These are phyloP conservation scores for Luffa aegyptiaca DNA, from an alignment of 306 rosid genomes.

Conservation along the genomic window DNA sequence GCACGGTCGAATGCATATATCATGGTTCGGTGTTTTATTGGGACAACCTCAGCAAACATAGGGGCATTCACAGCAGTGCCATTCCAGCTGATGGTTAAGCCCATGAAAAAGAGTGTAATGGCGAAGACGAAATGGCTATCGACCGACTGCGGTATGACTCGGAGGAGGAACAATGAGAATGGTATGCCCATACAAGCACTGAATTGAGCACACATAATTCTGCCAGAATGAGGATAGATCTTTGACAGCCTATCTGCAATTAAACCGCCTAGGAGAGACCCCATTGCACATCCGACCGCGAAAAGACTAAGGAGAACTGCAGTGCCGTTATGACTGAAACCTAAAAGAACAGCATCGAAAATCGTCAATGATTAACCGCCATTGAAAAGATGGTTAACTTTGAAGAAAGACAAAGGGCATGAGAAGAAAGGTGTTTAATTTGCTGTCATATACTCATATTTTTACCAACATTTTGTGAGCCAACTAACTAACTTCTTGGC, in stretches of 20 bases:
- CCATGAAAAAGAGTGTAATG: conserved; percentile 77
- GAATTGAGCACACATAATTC: conserved; percentile 89
- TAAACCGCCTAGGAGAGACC: conserved; percentile 71
- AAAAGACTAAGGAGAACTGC: conserved; percentile 76
- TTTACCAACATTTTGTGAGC: neutral
- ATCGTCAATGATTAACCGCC: neutral
- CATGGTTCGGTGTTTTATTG: conserved; percentile 82
- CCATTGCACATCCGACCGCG: conserved; percentile 78
- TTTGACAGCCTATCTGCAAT: conserved; percentile 61
- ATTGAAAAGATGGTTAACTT: neutral
- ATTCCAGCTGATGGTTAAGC: conserved; percentile 91
- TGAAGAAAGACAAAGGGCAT: neutral
- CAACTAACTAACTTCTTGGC: neutral
- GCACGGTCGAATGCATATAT: conserved; percentile 97
- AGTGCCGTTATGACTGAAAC: conserved; percentile 74
- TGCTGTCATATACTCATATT: neutral
- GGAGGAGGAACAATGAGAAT: conserved; percentile 75
- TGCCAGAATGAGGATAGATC: conserved; percentile 69
- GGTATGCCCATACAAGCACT: conserved; percentile 96
- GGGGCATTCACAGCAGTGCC: conserved; percentile 79
- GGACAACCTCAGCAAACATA: conserved; percentile 94
- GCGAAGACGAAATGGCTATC: conserved; percentile 50
- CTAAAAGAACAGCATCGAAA: conserved; percentile 20
- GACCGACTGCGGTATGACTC: conserved; percentile 68
- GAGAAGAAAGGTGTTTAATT: neutral